Percentiles rank a stretch among this genome's conserved stretches.
Evolutionary conservation across 2,329 filamentous ascomycete genomes (phyloP).

Genomic region (Pseudogymnoascus sp.): DNA sequence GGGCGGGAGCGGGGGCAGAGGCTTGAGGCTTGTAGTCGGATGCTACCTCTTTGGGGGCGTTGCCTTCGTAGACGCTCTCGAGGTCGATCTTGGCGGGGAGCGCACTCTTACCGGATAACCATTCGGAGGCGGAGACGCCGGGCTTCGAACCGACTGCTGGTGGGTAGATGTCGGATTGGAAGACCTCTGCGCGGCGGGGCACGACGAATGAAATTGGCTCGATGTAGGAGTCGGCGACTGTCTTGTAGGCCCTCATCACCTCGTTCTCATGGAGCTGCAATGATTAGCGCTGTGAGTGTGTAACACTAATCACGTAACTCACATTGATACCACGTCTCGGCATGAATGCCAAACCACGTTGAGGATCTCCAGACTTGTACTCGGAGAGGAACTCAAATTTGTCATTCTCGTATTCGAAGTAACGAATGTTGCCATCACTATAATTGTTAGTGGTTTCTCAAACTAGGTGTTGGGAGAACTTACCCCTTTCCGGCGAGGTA

Average conservation of each 20-base stretch:
- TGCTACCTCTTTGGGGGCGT: constrained; percentile 67
- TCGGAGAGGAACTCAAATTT: constrained; percentile 97
- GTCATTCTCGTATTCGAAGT: constrained; percentile 97
- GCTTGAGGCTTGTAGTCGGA: constrained; percentile 56
- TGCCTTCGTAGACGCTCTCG: constrained; percentile 82
- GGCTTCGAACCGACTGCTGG: constrained; percentile 74
- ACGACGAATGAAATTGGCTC: constrained; percentile 98
- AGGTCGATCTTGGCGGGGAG: constrained; percentile 88
- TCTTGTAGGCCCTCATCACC: constrained; percentile 93
- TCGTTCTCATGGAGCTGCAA: constrained; percentile 83
- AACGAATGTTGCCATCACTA: constrained; percentile 96
- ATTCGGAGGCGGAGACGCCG: constrained; percentile 71
- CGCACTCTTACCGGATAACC: constrained; percentile 76
- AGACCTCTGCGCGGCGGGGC: constrained; percentile 82
- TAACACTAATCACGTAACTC: constrained; percentile 24
- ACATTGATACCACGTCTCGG: constrained; percentile 92
- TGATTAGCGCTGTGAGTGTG: constrained; percentile 16
- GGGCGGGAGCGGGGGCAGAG: constrained; percentile 35
- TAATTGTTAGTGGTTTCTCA: constrained; percentile 11
- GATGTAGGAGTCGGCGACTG: constrained; percentile 86
- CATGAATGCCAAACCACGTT: constrained; percentile 88
- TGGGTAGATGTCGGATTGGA: constrained; percentile 95
- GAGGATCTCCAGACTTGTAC: constrained; percentile 93
- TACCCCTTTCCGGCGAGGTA: constrained; percentile 97
- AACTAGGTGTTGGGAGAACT: constrained; percentile 28